phyloP scores from a whole-genome alignment of 345 rosid genomes.

The Acer saccharum region DNA sequence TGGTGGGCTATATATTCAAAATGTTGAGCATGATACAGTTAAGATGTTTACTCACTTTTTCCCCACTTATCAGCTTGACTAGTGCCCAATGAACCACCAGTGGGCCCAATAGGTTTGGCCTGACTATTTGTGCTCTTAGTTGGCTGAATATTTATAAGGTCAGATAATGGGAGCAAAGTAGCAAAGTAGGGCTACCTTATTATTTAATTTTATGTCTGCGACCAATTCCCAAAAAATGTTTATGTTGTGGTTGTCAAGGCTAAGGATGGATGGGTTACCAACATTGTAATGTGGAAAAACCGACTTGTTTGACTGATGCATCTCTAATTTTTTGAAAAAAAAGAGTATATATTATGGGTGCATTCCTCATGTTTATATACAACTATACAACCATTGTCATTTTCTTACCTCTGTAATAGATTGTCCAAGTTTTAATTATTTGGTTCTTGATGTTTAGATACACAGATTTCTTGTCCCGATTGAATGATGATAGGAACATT shows the following conservation, averaged over 20 bases:
- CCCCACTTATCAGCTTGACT: not conserved
- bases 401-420: not conserved
- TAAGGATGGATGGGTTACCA: too few species aligned
- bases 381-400: not conserved
- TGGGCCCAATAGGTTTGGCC: not conserved
- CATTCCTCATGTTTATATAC: not conserved
- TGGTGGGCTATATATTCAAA: not conserved
- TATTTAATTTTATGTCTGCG: not conserved
- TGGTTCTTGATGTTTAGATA: constrained; percentile 53
- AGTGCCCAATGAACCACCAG: not conserved
- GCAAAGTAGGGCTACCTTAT: not conserved
- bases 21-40: not conserved
- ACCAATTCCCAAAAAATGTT: not conserved
- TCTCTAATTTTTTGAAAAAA: not conserved
- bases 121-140: not conserved
- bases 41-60: not conserved
- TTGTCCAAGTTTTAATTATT: not conserved
- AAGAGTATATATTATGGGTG: not conserved
- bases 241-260: not conserved
- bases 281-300: not conserved
- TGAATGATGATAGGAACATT: constrained; percentile 92
- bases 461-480: constrained; percentile 87
- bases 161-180: not conserved
- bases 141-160: not conserved
- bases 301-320: not conserved